Evolutionary conservation across 768 basidiomycete genomes (phyloP).

Genomic region (Boletus subparvulus): DNA sequence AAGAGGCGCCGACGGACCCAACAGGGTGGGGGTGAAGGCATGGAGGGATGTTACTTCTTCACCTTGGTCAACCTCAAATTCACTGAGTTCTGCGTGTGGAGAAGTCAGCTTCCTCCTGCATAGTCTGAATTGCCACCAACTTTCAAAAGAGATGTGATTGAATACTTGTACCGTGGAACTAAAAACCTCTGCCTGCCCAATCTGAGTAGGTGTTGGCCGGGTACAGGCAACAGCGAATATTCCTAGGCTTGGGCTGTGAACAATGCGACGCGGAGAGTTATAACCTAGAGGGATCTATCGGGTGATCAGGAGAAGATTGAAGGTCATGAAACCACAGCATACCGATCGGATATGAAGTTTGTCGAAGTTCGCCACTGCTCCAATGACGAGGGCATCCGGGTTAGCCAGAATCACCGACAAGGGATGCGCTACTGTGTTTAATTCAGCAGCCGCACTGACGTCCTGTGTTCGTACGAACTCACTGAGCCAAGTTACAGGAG

Average conservation of each 20-base stretch:
- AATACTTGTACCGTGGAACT: slow-evolving; percentile 64
- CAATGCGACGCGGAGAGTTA: slow-evolving; percentile 68
- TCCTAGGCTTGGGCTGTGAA: slow-evolving; percentile 52
- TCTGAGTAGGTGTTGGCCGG: slow-evolving; percentile 50
- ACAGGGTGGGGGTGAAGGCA: slow-evolving; percentile 29
- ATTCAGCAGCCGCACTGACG: slow-evolving; percentile 47
- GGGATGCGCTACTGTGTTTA: slow-evolving; percentile 50
- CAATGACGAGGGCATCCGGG: slow-evolving; percentile 57
- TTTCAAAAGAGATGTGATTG: slow-evolving; percentile 60
- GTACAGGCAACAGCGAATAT: slow-evolving; percentile 67
- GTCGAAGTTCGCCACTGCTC: slow-evolving; percentile 62
- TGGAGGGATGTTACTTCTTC: slow-evolving; percentile 66
- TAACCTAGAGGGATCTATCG: slow-evolving; percentile 67
- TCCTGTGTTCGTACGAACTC: slow-evolving; percentile 38
- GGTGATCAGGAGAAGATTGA: neutral
- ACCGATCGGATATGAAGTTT: slow-evolving; percentile 83
- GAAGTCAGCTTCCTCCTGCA: slow-evolving; percentile 1
- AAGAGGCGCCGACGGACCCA: slow-evolving; percentile 35
- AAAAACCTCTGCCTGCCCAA: slow-evolving; percentile 48
- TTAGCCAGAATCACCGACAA: slow-evolving; percentile 62
- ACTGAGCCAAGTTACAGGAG: neutral
- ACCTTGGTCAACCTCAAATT: slow-evolving; percentile 35
- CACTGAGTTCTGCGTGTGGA: slow-evolving; percentile 23
- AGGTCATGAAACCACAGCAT: slow-evolving; percentile 17
- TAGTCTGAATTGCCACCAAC: slow-evolving; percentile 41